Evolutionary conservation across 2,329 filamentous ascomycete genomes (phyloP).

Genomic region (Akanthomyces muscarius): DNA sequence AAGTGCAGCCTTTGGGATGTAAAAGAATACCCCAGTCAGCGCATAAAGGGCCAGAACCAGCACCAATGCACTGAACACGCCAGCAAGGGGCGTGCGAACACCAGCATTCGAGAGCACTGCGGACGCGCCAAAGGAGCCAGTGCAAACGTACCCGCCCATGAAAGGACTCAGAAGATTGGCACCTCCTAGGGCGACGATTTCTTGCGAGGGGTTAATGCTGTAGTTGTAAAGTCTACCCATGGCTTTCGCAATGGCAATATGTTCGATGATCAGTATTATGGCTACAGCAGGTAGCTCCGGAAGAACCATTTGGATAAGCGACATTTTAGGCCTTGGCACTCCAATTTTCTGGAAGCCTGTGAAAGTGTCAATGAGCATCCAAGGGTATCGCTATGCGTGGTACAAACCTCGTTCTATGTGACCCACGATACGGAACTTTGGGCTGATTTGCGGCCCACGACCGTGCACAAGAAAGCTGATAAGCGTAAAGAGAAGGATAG

Average conservation of each 20-base stretch:
- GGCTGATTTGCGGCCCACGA: slow-evolving; percentile 37
- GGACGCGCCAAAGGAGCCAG: slow-evolving; percentile 57
- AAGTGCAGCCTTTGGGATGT: slow-evolving; percentile 68
- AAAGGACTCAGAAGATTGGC: slow-evolving; percentile 74
- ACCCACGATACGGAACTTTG: slow-evolving; percentile 59
- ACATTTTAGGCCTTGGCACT: slow-evolving; percentile 51
- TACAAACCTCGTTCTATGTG: slow-evolving; percentile 56
- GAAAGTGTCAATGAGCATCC: slow-evolving; percentile 18
- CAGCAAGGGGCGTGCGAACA: slow-evolving; percentile 73
- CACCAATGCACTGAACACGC: slow-evolving; percentile 71
- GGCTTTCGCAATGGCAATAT: slow-evolving; percentile 80
- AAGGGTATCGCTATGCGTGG: background rate
- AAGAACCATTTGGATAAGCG: slow-evolving; percentile 54
- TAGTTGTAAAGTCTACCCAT: slow-evolving; percentile 79
- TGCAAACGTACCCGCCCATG: slow-evolving; percentile 52
- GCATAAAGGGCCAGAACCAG: slow-evolving; percentile 76
- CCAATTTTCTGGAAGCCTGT: slow-evolving; percentile 60
- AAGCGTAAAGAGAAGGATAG: slow-evolving; percentile 71
- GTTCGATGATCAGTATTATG: slow-evolving; percentile 76
- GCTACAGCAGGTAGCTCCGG: slow-evolving; percentile 65
- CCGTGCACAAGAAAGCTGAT: slow-evolving; percentile 67
- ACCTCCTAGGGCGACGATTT: slow-evolving; percentile 73
- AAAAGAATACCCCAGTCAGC: slow-evolving; percentile 73
- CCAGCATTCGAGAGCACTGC: slow-evolving; percentile 83
- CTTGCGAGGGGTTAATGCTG: slow-evolving; percentile 72